Evolutionary conservation across 345 rosid genomes (phyloP).

Genomic region (Ailanthus altissimus): DNA sequence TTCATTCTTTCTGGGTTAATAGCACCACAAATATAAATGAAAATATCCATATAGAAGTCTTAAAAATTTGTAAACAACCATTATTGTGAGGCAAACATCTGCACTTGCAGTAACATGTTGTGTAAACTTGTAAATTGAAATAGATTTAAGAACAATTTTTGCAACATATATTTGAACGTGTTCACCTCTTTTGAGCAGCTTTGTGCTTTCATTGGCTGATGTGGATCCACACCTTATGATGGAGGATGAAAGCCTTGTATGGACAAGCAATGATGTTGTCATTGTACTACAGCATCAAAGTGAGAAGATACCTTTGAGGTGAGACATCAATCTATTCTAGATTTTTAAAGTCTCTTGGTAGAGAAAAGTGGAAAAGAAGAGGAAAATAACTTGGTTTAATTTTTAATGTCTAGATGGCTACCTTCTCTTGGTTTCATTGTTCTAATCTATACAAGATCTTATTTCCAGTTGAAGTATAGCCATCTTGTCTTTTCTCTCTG

Average conservation of each 20-base stretch:
- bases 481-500: background rate
- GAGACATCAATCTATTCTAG: conserved; percentile 16
- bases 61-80: background rate
- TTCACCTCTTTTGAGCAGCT: conserved; percentile 47
- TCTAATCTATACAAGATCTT: background rate
- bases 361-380: background rate
- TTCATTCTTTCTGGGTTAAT: conserved; percentile 13
- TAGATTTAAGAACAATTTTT: conserved; percentile 1
- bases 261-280: conserved; percentile 92
- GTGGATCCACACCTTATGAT: conserved; percentile 88
- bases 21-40: background rate
- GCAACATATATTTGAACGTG: conserved; percentile 7
- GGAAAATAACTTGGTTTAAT: background rate
- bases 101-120: background rate
- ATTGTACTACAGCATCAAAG: conserved; percentile 92
- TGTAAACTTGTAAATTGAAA: conserved; percentile 1
- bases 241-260: conserved; percentile 98
- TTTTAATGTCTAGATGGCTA: background rate
- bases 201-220: conserved; percentile 92
- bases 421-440: background rate
- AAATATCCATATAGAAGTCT: background rate
- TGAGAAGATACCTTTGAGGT: conserved; percentile 93
- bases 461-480: background rate
- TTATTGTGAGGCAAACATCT: background rate
- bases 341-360: conserved; percentile 7